Evolutionary conservation across 345 rosid genomes (phyloP).

Genomic region (Acer yangbiense): DNA sequence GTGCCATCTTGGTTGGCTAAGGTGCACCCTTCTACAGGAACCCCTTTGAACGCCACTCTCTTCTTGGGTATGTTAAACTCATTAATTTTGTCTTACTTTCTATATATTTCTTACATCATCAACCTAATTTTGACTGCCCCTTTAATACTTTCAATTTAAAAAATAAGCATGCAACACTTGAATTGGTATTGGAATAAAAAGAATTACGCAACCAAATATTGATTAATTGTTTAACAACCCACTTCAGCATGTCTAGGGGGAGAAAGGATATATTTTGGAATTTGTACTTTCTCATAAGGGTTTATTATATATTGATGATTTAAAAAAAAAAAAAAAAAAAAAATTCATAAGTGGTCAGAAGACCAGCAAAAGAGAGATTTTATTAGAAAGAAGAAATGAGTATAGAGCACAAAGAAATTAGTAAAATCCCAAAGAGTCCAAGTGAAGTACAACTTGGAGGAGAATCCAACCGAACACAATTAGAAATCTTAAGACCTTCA

Average conservation of each 20-base stretch:
- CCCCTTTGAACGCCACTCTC: slow-evolving; percentile 93
- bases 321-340: no score
- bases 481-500: no score
- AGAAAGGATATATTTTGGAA: background rate
- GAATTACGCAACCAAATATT: background rate
- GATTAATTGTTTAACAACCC: background rate
- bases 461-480: no score
- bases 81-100: background rate
- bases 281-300: slow-evolving; percentile 1
- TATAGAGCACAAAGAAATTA: no score
- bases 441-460: no score
- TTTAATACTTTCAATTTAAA: background rate
- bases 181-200: background rate
- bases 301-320: no score
- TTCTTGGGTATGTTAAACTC: slow-evolving; percentile 61
- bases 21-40: slow-evolving; percentile 95
- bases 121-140: background rate
- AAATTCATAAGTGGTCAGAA: no score
- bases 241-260: background rate
- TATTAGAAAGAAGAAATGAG: no score
- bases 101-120: no score
- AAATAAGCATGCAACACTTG: background rate
- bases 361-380: no score
- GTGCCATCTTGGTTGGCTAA: slow-evolving; percentile 90
- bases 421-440: no score